Evolutionary conservation across 306 rosid species (phyloP), one percentile per base, ranked within the genome.

Genomic region (Quercus suber): DNA sequence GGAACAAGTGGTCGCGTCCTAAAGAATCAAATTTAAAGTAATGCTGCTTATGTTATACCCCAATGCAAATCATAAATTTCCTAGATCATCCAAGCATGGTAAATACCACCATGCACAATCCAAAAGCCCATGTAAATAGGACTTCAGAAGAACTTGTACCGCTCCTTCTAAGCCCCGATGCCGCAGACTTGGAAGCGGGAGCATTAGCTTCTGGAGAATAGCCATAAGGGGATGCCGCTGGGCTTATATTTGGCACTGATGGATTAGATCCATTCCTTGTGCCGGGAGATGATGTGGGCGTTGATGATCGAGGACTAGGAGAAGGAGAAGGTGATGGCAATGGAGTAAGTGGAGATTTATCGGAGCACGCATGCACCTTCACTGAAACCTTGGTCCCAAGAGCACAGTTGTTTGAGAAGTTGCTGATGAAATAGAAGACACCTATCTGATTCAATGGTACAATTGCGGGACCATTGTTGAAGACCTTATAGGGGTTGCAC

Each of bases 331-430:
- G 76, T 0, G 77, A 23, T 4, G 79, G 67, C 8, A 49, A 5
- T 12, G 82, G 56, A 20, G 43, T 15, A 13, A n/a, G 15, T 1
- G 71, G 68, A 14, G 81, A 49, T 2, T 9, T 45, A 1, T 4
- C 10, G 63, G 71, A 76, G 60, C 71, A 86, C 4, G 52, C 58
- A 56, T 78, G 81, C 33, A 87, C 87, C 6, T 74, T 18, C n/a
- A 87, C 61, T 21, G 86, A 71, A 27, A 84, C 41, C 84, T 78
- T 87, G 55, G 61, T 61, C 30, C 90, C 90, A 28, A 83, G 78
- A 73, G 37, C 23, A 28, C 90, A 87, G 61, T 83, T 81, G 78
- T 81, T 84, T 19, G 88, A 87, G 58, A 87, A 55, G 67, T 76
- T 78, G 70, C 81, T 81, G 27, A 84, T 76, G 82, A 84, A 87